Evolutionary conservation across 169 alveolate species (phyloP).

Genomic region (Plasmodium gonderi): DNA sequence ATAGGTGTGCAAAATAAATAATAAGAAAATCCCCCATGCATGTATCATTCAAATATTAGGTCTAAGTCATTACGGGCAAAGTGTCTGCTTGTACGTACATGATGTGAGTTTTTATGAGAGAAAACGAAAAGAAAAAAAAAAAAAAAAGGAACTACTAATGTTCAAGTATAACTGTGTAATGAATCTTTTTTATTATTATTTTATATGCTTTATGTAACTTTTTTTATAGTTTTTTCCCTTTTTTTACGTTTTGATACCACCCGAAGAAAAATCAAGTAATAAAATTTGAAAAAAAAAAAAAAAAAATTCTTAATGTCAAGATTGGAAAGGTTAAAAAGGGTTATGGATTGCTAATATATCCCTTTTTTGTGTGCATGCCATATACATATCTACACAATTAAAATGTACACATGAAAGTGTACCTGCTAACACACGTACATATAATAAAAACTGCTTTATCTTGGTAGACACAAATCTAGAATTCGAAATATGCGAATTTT

Average conservation of each 20-base stretch:
- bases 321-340: neutral
- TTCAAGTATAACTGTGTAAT: too few relatives aligned
- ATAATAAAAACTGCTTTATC: neutral
- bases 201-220: neutral
- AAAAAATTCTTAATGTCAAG: neutral
- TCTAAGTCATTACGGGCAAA: conserved; percentile 42
- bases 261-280: conserved; percentile 62
- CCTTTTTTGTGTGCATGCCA: neutral
- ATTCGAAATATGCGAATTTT: conserved; percentile 40
- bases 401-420: neutral
- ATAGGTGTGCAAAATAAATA: conserved; percentile 45
- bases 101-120: conserved; percentile 19
- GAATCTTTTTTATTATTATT: neutral
- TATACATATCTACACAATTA: neutral
- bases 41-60: conserved; percentile 67
- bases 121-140: neutral
- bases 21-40: conserved; percentile 29
- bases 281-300: neutral
- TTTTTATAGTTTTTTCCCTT: conserved; percentile 59
- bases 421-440: neutral
- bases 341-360: neutral
- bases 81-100: conserved; percentile 65
- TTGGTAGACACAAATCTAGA: conserved; percentile 22
- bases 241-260: conserved; percentile 60
- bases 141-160: too few relatives aligned